Evolutionary conservation across 352 stramenopile genomes (phyloP).

Genomic region (Globisporangium perplexum): DNA sequence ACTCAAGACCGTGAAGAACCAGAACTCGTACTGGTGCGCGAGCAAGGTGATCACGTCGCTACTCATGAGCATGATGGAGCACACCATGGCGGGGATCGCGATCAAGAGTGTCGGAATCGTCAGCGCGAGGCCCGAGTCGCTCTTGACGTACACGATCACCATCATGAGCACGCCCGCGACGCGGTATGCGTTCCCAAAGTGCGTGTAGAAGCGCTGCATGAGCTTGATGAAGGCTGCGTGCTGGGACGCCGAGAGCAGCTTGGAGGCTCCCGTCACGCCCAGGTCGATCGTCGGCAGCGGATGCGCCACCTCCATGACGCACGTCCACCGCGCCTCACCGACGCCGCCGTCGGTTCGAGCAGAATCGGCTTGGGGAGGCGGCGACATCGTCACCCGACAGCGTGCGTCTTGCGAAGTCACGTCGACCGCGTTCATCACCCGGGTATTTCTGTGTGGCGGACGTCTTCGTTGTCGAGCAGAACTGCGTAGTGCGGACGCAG

Average conservation of each 20-base stretch:
- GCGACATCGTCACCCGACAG: neutral
- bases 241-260: neutral
- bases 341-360: neutral
- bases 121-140: neutral
- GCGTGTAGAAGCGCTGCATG: constrained; percentile 5
- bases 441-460: too few species aligned
- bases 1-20: constrained; percentile 15
- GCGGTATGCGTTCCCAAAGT: constrained; percentile 7
- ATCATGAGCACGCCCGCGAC: constrained; percentile 1
- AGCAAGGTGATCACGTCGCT: constrained; percentile 4
- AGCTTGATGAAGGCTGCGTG: constrained; percentile 3
- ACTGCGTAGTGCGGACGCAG: too few species aligned
- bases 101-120: neutral
- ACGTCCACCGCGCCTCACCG: constrained; percentile 1
- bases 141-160: constrained; percentile 3
- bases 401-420: too few species aligned
- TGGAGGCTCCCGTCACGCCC: neutral
- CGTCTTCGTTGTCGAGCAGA: too few species aligned
- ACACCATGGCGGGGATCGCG: constrained; percentile 1
- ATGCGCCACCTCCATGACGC: constrained; percentile 5
- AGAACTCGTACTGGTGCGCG: constrained; percentile 10
- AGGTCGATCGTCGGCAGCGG: constrained; percentile 5
- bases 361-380: neutral
- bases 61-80: constrained; percentile 4
- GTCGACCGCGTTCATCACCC: too few species aligned